Percentiles rank a stretch among this genome's conserved stretches.
Conservation (phyloP, 106 monocot species). For the Posidonia australis region DNA sequence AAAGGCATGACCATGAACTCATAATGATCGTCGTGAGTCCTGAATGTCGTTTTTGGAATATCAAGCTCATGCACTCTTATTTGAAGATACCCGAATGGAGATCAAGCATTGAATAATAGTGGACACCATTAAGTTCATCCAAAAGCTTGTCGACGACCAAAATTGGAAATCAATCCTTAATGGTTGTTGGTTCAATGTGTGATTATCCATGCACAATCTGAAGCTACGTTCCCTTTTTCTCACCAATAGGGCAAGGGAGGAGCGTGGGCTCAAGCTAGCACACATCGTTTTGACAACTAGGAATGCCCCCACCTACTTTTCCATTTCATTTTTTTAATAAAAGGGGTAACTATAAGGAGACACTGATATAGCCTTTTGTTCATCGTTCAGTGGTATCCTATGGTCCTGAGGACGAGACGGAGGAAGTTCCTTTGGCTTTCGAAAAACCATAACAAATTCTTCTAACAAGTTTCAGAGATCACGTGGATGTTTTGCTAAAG, state of each 20-base stretch:
- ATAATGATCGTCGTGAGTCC: neutral
- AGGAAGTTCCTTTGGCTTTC: no score
- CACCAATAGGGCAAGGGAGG: constrained; percentile 4
- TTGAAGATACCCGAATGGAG: neutral
- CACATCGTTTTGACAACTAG: neutral
- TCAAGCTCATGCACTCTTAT: neutral
- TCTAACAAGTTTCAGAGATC: no score
- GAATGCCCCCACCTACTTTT: neutral
- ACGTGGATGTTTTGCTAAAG: no score
- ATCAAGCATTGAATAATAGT: neutral
- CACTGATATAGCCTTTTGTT: neutral
- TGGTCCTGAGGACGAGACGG: no score
- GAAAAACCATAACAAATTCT: no score
- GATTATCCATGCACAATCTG: constrained; percentile 7
- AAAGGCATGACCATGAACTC: constrained; percentile 6
- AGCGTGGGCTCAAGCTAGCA: neutral
- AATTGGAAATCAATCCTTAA: constrained; percentile 3
- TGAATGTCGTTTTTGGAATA: constrained; percentile 1
- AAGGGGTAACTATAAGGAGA: constrained; percentile 4
- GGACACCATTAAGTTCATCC: neutral
- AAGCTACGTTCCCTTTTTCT: neutral
- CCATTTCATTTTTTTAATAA: constrained; percentile 8
- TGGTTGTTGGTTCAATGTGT: neutral
- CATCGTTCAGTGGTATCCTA: no score
- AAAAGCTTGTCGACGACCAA: neutral